Evolutionary conservation across 108 stramenopile genomes (phyloP), one percentile per base, ranked within the genome.

Genomic region (Conticribra guillardii): DNA sequence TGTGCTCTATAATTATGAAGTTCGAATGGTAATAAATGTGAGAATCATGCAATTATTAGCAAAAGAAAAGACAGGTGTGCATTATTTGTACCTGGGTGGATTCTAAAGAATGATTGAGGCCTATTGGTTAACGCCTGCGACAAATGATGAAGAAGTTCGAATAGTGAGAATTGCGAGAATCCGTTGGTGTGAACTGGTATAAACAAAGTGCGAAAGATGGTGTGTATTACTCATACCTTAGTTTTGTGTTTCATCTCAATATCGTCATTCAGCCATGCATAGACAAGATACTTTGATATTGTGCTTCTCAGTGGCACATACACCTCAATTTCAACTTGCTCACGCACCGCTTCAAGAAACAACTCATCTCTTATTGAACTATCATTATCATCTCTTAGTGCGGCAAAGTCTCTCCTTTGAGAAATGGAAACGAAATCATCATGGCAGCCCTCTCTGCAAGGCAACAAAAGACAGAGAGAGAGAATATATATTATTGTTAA

Each of bases 231-330:
- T 47, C 64, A 48, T 69, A 80, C 80, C 62, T 82, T 71, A 64
- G 88, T 87, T 74, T 89, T 89, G 64, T 85, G 86, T 28, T 85
- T 83, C 26, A 92, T 87, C 64, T 89, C 86, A 75, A 87, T 83
- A 65, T 95, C 94, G 37, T 95, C 89, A 29, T 92, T 88, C 0
- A 87, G 69, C 87, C 88, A 95, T 18, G 87, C 89, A 79, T 90
- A 82, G 2, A 95, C 91, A 21, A 95, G 76, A 51, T 85, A 74
- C 26, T 85, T 74, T 9, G 94, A 95, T 37, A 92, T 84, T 31
- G 90, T 84, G 29, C 87, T 83, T 31, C 94, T 73, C 32, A 92
- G 69, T 26, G 94, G 89, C 34, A 95, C 88, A 49, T 95, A 95
- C 0, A 88, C 83, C 64, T 92, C 94, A 30, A 95, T 85, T 74